phyloP scores from a whole-genome alignment of 164 flowering plant species.

The Dillenia suffruticosa region DNA sequence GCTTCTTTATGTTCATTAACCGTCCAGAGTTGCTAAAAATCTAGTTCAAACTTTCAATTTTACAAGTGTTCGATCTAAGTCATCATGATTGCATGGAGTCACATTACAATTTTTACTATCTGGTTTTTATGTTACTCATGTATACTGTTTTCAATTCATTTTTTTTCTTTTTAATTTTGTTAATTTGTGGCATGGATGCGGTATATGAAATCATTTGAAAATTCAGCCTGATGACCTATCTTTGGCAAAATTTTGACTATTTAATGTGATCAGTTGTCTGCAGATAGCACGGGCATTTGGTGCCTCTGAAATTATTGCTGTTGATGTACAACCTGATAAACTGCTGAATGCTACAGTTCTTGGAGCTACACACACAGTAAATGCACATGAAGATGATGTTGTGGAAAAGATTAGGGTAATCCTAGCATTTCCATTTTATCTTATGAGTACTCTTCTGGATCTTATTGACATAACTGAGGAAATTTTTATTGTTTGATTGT shows the following conservation, averaged over 20 bases:
- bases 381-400: conserved; percentile 73
- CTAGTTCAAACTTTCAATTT: too few species aligned
- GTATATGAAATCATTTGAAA: not conserved
- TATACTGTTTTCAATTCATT: not conserved
- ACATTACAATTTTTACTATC: too few species aligned
- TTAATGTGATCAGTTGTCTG: conserved; percentile 70
- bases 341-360: conserved; percentile 67
- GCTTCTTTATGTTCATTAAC: too few species aligned
- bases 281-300: conserved; percentile 99
- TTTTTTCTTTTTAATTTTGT: not conserved
- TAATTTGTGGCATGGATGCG: not conserved
- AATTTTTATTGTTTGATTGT: too few species aligned
- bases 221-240: not conserved
- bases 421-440: conserved; percentile 2
- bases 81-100: too few species aligned
- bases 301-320: conserved; percentile 90
- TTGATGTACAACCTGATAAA: conserved; percentile 91
- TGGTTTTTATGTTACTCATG: too few species aligned
- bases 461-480: not conserved
- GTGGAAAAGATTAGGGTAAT: conserved; percentile 70
- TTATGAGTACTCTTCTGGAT: not conserved
- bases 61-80: too few species aligned
- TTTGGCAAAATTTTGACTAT: conserved; percentile 13
- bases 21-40: too few species aligned
- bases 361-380: conserved; percentile 89